Base-by-base conservation (phyloP, 1,284 basidiomycete species). In the Ceratorhiza oryzae-sativae region DNA sequence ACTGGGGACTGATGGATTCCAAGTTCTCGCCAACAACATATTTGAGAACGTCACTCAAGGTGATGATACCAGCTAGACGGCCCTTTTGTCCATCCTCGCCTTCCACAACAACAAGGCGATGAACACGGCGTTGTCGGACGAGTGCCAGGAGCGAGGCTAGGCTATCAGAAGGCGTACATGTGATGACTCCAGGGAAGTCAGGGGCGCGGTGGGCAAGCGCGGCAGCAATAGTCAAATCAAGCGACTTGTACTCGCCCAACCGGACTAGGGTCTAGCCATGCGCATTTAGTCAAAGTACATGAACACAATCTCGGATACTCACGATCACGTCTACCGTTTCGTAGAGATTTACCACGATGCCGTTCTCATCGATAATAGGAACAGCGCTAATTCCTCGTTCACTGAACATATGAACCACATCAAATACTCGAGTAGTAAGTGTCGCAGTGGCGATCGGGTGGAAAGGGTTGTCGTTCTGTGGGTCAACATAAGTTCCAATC, bases 311-410 rank as follows among this genome's bases (percentile, higher is more conserved):
- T 15, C 34, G 55, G 48, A 58, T 0, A 87, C 93, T 80, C 81
- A 97, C 95, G 75, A 99, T 97, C 61, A 99, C 97, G 83, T 99
- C 97, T 23, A 99, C 97, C 1, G 97, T 98, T 82, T 99, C 97
- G 80, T 99, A 99, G 53, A 99, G 82, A 80, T 99, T 97, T 72
- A 99, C 88, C 39, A 99, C 97, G 71, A 96, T 88, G 9, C 97
- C 97, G 2, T 95, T 87, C 72, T 93, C 90, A 78, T 98, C 94
- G 25, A 99, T 86, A 78, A 99, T 98, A 2, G 97, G 97, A 10
- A 99, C 97, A 1, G 97, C 96, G 25, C 94, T 97, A 76, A 99
- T 98, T 15, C 95, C 92, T 41, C 91, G 87, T 80, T 97, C 94
- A 0, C 94, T 97, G 80, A 99, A 99, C 91, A 98, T 95, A 80